Percentiles rank a stretch among this genome's conserved stretches.
phyloP scores from a whole-genome alignment of 306 rosid genomes.

The Gleditsia sinensis region DNA sequence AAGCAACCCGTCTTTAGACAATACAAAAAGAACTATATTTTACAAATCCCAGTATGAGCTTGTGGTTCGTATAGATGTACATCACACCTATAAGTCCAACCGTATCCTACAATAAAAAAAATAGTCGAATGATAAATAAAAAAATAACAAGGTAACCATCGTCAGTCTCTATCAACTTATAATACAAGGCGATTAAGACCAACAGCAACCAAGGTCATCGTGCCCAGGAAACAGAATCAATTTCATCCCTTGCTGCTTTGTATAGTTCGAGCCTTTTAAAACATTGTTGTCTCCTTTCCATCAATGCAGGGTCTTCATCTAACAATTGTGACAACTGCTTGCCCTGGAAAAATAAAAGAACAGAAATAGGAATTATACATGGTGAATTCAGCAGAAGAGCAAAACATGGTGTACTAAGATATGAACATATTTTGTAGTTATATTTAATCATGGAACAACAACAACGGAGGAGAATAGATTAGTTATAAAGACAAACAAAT shows the following conservation, averaged over 20 bases:
- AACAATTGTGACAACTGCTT: constrained; percentile 71
- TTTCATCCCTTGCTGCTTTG: constrained; percentile 94
- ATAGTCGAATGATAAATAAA: background rate
- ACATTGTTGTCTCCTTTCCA: constrained; percentile 91
- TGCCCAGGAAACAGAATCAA: constrained; percentile 88
- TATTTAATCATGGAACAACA: background rate
- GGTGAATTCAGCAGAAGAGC: background rate
- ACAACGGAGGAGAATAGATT: background rate
- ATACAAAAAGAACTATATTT: constrained; percentile 19
- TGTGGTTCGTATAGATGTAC: constrained; percentile 14
- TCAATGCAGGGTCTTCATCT: constrained; percentile 92
- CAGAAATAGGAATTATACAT: background rate
- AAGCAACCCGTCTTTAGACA: background rate
- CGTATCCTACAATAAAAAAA: constrained; percentile 14
- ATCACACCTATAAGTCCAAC: constrained; percentile 10
- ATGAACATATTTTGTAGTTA: background rate
- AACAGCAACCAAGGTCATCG: constrained; percentile 47
- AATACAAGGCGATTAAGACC: constrained; percentile 24
- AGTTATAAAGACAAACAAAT: background rate
- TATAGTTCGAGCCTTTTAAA: constrained; percentile 86
- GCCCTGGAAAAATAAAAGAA: constrained; percentile 45
- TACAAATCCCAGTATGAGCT: constrained; percentile 2
- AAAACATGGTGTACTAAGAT: background rate
- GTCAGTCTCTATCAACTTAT: constrained; percentile 30
- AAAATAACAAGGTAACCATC: background rate